Evolutionary conservation across 352 stramenopile genomes (phyloP).

Genomic region (Phytophthora ohioensis): DNA sequence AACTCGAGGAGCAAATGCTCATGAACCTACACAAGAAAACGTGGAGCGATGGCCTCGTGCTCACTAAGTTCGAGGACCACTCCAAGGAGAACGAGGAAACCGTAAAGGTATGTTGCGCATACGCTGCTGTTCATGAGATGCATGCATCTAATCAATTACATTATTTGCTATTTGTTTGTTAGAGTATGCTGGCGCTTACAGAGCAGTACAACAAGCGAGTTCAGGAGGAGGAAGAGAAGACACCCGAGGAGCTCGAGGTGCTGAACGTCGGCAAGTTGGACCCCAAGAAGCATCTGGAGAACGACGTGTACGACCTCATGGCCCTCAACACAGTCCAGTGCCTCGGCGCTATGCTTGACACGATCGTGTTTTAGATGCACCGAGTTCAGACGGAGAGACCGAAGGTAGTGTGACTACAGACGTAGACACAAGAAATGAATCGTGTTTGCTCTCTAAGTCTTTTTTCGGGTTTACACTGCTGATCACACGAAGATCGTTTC

Average conservation of each 20-base stretch:
- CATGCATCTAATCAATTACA: constrained; percentile 62
- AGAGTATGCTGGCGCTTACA: constrained; percentile 95
- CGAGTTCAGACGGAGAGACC: constrained; percentile 16
- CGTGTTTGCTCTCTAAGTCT: constrained; percentile 23
- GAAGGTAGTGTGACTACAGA: constrained; percentile 23
- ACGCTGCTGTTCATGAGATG: neutral
- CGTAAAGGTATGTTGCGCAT: constrained; percentile 72
- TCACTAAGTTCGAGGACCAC: constrained; percentile 97
- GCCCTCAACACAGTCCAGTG: constrained; percentile 98
- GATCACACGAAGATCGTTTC: constrained; percentile 25
- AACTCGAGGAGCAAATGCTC: constrained; percentile 99
- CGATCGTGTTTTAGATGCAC: constrained; percentile 96
- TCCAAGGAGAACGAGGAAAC: constrained; percentile 92
- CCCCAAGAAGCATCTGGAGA: constrained; percentile 94
- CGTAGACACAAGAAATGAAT: constrained; percentile 26
- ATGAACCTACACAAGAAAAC: constrained; percentile 99
- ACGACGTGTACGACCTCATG: constrained; percentile 97
- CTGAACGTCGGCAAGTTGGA: constrained; percentile 99
- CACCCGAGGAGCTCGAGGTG: constrained; percentile 96
- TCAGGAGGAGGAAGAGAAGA: constrained; percentile 98
- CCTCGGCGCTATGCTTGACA: constrained; percentile 98
- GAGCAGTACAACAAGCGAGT: constrained; percentile 97
- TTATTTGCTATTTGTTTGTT: constrained; percentile 39
- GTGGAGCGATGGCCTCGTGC: constrained; percentile 96
- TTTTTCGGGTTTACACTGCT: constrained; percentile 23